Percentiles rank a stretch among this genome's conserved stretches.
Conservation (phyloP, 2,329 filamentous ascomycete genomes). For the Fusarium illudens region DNA sequence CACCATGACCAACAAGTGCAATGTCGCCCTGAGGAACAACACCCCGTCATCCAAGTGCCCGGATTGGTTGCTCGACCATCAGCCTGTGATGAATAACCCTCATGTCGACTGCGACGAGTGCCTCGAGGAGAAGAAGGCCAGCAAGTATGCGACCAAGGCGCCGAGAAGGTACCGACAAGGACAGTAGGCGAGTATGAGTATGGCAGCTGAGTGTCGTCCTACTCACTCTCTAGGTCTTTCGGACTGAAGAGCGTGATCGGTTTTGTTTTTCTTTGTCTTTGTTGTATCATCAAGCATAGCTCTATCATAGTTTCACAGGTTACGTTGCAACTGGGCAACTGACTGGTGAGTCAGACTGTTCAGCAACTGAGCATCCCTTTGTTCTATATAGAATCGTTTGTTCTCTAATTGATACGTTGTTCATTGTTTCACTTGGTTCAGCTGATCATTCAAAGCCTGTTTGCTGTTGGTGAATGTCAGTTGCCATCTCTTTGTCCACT, state of each 20-base stretch:
- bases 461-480: neutral
- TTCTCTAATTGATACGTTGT: neutral
- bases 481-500: neutral
- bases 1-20: too few relatives aligned
- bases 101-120: neutral
- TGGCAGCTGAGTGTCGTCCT: too few relatives aligned
- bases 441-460: neutral
- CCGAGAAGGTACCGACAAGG: neutral
- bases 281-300: conserved; percentile 4
- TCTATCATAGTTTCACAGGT: conserved; percentile 14
- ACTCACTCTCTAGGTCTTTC: neutral
- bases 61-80: too few relatives aligned
- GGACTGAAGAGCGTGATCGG: neutral
- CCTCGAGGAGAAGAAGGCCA: neutral
- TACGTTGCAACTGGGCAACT: neutral
- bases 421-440: neutral
- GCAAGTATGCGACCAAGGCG: neutral
- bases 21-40: too few relatives aligned
- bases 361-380: neutral
- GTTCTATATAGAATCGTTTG: neutral
- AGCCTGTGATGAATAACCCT: too few relatives aligned
- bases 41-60: too few relatives aligned
- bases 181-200: neutral
- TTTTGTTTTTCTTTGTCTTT: neutral
- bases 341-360: neutral